These are phyloP conservation scores for Candida ascalaphidarum DNA, from an alignment of 805 yeast genomes.

Conservation along the genomic window DNA sequence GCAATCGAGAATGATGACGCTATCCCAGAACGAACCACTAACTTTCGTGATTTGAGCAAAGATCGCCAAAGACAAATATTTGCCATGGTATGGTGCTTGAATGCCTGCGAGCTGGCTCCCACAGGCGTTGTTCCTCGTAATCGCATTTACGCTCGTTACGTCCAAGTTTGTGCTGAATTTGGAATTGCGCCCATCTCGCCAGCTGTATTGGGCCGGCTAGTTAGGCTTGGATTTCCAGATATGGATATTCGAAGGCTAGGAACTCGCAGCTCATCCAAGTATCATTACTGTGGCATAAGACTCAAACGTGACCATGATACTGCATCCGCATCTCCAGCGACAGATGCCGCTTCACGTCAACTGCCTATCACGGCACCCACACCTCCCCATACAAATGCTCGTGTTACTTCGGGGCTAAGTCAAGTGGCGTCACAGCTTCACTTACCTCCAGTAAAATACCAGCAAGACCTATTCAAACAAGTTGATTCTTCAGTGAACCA, in stretches of 20 bases:
- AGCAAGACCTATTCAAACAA: neutral
- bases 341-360: too few species aligned
- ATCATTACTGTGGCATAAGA: constrained; percentile 77
- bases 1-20: constrained; percentile 23
- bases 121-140: constrained; percentile 36
- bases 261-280: constrained; percentile 71
- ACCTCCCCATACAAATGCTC: too few species aligned
- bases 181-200: constrained; percentile 56
- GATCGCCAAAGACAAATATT: constrained; percentile 69
- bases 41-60: constrained; percentile 9
- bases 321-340: too few species aligned
- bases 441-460: too few species aligned
- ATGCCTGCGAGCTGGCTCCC: constrained; percentile 47
- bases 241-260: constrained; percentile 75
- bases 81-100: constrained; percentile 74
- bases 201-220: constrained; percentile 58
- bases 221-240: constrained; percentile 50
- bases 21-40: neutral
- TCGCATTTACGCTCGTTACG: constrained; percentile 34
- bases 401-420: too few species aligned
- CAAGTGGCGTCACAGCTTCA: too few species aligned
- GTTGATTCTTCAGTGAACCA: neutral
- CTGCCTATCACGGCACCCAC: too few species aligned
- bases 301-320: constrained; percentile 10
- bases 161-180: constrained; percentile 28